Evolutionary conservation across 2,329 filamentous ascomycete species (phyloP), one percentile per base, ranked within the genome.

Genomic region (Alternaria sp.): DNA sequence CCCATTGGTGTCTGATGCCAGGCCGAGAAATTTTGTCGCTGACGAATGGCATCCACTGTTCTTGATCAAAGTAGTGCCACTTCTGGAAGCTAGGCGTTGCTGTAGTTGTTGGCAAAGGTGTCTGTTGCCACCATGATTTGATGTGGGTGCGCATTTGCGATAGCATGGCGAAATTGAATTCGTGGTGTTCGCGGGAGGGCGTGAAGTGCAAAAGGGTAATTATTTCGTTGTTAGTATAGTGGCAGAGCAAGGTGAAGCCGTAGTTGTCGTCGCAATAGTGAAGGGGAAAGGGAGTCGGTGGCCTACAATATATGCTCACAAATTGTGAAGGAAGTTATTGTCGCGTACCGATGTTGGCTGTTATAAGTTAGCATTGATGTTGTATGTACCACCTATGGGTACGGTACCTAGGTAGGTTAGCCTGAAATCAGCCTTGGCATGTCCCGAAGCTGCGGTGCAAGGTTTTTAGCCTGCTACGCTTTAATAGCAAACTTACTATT

Each of bases 121-220:
- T 54, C 42, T 58, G 36, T 4, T 54, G 49, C 55, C 50, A 58
- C 50, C 50, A 58, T 37, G 55, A 49, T 36, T 37, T 17, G 13
- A 58, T 37, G 21, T 49, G 9, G 29, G 5, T 49, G 36, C 29
- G 36, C 10, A 42, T 26, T 31, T 58, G 55, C 23, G 55, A 58
- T 29, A 58, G 50, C 50, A 58, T 54, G 23, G n/a, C 29, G 41
- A 29, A 29, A 28, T 48, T 4, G 13, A 36, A 26, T 24, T 31
- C 31, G 11, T 39, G n/a, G 24, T 51, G 1, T 37, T 51, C 10
- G 13, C 14, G 11, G 21, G 33, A 13, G 17, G 33, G 33, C 10
- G 13, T 46, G 34, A n/a, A 33, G 17, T 24, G 31, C 24, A 26
- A 13, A 39, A 56, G 31, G 37, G 28, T 33, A 4, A 23, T 45